Evolutionary conservation across 345 rosid genomes (phyloP), one percentile per base, ranked within the genome.

Genomic region (Hevea brasiliensis): DNA sequence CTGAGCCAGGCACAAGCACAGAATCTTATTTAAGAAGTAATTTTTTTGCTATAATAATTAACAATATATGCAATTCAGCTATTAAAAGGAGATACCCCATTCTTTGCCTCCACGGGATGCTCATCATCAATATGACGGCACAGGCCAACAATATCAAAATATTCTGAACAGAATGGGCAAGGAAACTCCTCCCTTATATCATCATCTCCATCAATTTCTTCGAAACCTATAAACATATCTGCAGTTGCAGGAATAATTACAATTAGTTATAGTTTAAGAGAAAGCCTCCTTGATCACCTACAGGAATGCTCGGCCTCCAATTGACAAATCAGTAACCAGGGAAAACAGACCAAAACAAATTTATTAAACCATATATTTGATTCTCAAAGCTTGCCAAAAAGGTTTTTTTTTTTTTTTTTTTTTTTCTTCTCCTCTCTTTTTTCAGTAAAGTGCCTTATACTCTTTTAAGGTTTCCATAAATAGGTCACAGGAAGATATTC

Each of bases 51-150:
- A 17, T 27, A 7, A 41, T 26, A 20, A 51, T 64, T 59, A 20
- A 20, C 17, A 32, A 63, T 47, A 40, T 26, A 78, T 8, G 32
- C 42, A 61, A 66, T 37, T 55, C 37, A 32, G 27, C 62, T 47
- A 68, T 35, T 67, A 50, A 72, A 68, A 70, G 72, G 45, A 13
- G 54, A 51, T 92, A 95, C 98, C 92, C 95, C 98, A 81, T 88
- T 92, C 81, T 54, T 89, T 76, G 98, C 89, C 82, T 94, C 97
- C 82, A 78, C 54, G 11, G 92, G 91, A 81, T 94, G 98, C 78
- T 87, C 91, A 63, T 94, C 97, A 26, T 94, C 97, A 57, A 94
- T 90, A 86, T 90, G 98, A 73, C 94, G 87, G 73, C 97, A 94
- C 78, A 92, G 82, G 74, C 97, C 93, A 44, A 87, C 91, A 40